A percentile compares a stretch with the other conserved stretches of the same genome.
Conservation (phyloP, 1,284 basidiomycete genomes). For the Trametes hirsuta region DNA sequence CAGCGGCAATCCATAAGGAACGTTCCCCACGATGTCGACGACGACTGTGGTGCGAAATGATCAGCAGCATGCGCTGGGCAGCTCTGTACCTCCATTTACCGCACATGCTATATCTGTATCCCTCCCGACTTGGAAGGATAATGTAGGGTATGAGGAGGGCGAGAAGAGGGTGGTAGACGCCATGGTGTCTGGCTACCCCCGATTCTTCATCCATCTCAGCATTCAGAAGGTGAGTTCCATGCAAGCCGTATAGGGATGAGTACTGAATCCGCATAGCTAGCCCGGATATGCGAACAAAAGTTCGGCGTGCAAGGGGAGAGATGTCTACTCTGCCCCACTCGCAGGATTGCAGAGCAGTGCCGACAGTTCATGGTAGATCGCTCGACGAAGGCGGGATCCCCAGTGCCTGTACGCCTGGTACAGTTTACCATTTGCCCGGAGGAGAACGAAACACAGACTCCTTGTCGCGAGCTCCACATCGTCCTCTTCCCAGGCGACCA, state of each 20-base stretch:
- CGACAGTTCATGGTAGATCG: slow-evolving; percentile 73
- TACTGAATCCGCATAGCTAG: slow-evolving; percentile 59
- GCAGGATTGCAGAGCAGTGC: slow-evolving; percentile 73
- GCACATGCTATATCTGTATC: slow-evolving; percentile 98
- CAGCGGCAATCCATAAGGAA: too few species aligned
- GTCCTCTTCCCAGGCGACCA: slow-evolving; percentile 76
- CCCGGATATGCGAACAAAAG: slow-evolving; percentile 73
- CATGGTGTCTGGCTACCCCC: slow-evolving; percentile 95
- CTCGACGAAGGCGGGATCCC: slow-evolving; percentile 42
- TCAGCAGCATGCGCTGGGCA: slow-evolving; percentile 46
- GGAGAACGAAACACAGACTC: slow-evolving; percentile 38
- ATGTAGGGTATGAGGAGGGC: slow-evolving; percentile 93
- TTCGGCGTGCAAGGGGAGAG: slow-evolving; percentile 73
- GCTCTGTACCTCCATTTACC: slow-evolving; percentile 65
- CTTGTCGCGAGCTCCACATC: slow-evolving; percentile 71
- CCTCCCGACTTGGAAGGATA: slow-evolving; percentile 92
- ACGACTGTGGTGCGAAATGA: slow-evolving; percentile 13
- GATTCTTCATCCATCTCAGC: slow-evolving; percentile 92
- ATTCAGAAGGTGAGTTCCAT: slow-evolving; percentile 77
- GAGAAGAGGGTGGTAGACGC: slow-evolving; percentile 79
- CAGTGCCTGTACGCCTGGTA: slow-evolving; percentile 66
- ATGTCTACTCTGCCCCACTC: slow-evolving; percentile 81
- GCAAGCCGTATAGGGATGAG: neutral
- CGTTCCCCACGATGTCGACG: slow-evolving; percentile 21
- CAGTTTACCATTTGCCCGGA: slow-evolving; percentile 76